Conservation (phyloP, 2,329 filamentous ascomycete genomes). For the Aspergillus ibericus region DNA sequence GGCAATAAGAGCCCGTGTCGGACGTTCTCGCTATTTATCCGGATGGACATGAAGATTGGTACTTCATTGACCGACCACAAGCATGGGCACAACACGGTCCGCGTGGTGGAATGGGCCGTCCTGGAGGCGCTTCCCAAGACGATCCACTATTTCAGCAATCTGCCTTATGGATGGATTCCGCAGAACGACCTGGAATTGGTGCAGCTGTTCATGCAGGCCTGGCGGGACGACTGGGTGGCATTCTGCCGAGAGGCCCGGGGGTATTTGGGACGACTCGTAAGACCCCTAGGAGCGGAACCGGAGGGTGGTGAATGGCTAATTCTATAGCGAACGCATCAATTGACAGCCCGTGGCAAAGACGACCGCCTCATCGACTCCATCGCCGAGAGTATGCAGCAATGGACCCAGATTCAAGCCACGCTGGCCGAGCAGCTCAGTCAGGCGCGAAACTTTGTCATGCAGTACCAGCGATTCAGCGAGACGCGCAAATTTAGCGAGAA, state of each 20-base stretch:
- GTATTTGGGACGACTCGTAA: constrained; percentile 12
- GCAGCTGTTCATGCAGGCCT: constrained; percentile 15
- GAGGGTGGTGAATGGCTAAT: not conserved
- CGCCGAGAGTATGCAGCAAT: constrained; percentile 16
- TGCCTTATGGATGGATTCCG: constrained; percentile 16
- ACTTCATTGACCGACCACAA: not conserved
- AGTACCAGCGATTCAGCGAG: constrained; percentile 18
- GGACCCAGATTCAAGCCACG: constrained; percentile 15
- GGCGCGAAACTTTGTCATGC: constrained; percentile 11
- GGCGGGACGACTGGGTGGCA: constrained; percentile 15
- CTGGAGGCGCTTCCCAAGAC: constrained; percentile 15
- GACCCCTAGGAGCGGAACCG: not conserved
- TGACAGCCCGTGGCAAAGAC: constrained; percentile 14
- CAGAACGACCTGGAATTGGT: constrained; percentile 16
- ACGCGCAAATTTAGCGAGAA: constrained; percentile 14
- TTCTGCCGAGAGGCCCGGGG: constrained; percentile 15
- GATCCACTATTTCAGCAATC: constrained; percentile 17
- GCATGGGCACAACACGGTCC: not conserved
- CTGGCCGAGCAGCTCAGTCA: constrained; percentile 16
- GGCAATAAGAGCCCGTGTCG: constrained; percentile 15
- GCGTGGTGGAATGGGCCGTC: constrained; percentile 15
- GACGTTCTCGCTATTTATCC: constrained; percentile 17
- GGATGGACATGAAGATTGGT: constrained; percentile 5
- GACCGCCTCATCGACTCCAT: constrained; percentile 15
- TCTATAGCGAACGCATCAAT: constrained; percentile 14